Evolutionary conservation across 768 basidiomycete genomes (phyloP), one percentile per base, ranked within the genome.

Genomic region (Nevesoporus exiguus): DNA sequence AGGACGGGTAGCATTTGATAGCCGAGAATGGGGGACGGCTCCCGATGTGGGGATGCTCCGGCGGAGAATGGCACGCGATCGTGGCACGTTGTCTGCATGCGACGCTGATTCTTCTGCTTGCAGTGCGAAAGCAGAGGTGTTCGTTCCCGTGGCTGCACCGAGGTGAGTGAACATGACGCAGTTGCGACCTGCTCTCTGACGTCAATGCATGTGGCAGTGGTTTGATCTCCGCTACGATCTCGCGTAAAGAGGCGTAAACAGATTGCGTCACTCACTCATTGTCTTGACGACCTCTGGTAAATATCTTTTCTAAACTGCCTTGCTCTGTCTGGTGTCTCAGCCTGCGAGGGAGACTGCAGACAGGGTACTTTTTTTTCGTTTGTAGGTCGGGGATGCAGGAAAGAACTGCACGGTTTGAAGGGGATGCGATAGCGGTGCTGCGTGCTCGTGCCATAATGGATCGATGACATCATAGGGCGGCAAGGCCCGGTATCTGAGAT

Each of bases 101-200:
- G 54, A 59, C 14, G 54, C 60, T 67, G 39, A 68, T n/a, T n/a
- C 48, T 9, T 31, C 45, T 43, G 51, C 30, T 33, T 57, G 51
- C 74, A 90, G 88, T 69, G 76, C 80, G 1, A 74, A 79, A 15
- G 92, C 91, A 17, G 93, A 96, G 69, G 94, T 97, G 24, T 96
- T 95, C 71, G 76, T 83, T 56, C 92, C 94, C 46, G 74, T 92
- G 55, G 79, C 86, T 33, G 88, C 90, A n/a, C 93, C 93, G 21
- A 91, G 89, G 90, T 89, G 60, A 62, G 81, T 67, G 47, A 7
- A 7, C 29, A 65, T 67, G 63, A 69, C 66, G 67, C 64, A 59
- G 22, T 19, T 42, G 17, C 34, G 34, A 19, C 45, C 30, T 41
- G 39, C 47, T 52, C 61, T 57, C 61, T 64, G 63, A 66, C 66